Evolutionary conservation across 495 filamentous ascomycete genomes (phyloP), one percentile per base, ranked within the genome.

Genomic region (Lophiotrema nucula): DNA sequence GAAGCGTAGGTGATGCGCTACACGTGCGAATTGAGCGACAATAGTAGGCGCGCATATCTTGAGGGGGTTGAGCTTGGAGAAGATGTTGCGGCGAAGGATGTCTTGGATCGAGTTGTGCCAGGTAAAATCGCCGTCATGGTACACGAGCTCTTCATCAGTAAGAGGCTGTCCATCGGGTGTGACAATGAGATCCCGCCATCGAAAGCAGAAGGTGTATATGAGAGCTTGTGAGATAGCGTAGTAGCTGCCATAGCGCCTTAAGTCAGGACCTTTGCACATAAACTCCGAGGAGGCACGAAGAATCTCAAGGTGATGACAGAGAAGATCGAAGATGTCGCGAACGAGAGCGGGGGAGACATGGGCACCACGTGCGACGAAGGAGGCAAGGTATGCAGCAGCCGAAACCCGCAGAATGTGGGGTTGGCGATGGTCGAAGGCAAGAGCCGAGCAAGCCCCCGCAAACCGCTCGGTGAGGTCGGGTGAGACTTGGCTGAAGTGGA

Each of bases 151-250:
- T 19, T 74, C 65, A 22, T 65, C 80, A 39, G 79, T 74, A 27
- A 78, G 75, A 16, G 81, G 76, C 10, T 66, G 16, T 38, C 59
- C 57, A 31, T 84, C 74, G 1, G 77, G 70, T 43, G 73, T 80
- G 16, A 76, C 79, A 35, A 89, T 86, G 43, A 99, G 76, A 55
- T 97, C 92, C 33, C 88, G 84, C 92, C 92, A 97, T 35, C 95
- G 86, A 78, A 97, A 99, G 77, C 93, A 99, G 78, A 97, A 99
- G 47, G 97, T 95, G 75, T 97, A 95, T 27, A 90, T 77, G 3
- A 91, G 67, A 4, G 92, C 92, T 70, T 97, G 92, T n/a, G 85
- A 82, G 39, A 89, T 83, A 4, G 86, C 84, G 73, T 99, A 97
- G 72, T 95, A 97, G 5, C 88, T 80, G 16, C 81, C 80, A 68